These are phyloP conservation scores for Oropetium thomaeum DNA, from an alignment of 176 grass and related monocot species.

Conservation along the genomic window DNA sequence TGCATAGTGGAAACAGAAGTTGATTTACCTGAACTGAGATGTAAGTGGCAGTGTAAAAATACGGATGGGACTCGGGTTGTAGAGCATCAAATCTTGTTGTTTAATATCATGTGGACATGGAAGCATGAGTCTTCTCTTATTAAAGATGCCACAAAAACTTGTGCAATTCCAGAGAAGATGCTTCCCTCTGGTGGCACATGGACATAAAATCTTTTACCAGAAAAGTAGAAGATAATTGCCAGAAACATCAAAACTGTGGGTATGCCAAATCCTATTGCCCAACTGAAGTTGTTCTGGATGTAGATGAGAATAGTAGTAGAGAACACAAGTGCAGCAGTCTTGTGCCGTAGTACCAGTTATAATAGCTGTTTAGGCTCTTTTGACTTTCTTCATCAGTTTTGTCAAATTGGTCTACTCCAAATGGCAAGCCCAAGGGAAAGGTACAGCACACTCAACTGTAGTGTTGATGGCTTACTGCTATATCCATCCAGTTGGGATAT, in stretches of 20 bases:
- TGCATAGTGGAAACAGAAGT: not conserved
- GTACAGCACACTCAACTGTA: constrained; percentile 45
- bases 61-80: constrained; percentile 35
- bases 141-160: constrained; percentile 54
- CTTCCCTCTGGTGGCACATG: constrained; percentile 59
- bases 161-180: constrained; percentile 43
- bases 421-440: constrained; percentile 57
- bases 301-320: constrained; percentile 49
- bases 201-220: constrained; percentile 51
- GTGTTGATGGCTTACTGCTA: constrained; percentile 39
- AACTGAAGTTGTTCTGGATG: constrained; percentile 61
- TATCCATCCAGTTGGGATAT: constrained; percentile 5
- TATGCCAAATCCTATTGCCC: constrained; percentile 67
- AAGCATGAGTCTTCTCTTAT: constrained; percentile 54
- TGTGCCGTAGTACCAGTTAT: constrained; percentile 65
- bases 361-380: constrained; percentile 49
- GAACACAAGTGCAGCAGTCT: constrained; percentile 44
- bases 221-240: constrained; percentile 47
- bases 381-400: constrained; percentile 34
- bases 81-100: constrained; percentile 54
- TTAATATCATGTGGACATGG: constrained; percentile 43
- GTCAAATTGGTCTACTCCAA: constrained; percentile 61
- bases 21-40: constrained; percentile 54
- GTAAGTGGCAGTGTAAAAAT: constrained; percentile 60
- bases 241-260: constrained; percentile 48